A percentile compares a stretch with the other conserved stretches of the same genome.
Conservation (phyloP, 441 rosid species). For the Aleurites moluccanus region DNA sequence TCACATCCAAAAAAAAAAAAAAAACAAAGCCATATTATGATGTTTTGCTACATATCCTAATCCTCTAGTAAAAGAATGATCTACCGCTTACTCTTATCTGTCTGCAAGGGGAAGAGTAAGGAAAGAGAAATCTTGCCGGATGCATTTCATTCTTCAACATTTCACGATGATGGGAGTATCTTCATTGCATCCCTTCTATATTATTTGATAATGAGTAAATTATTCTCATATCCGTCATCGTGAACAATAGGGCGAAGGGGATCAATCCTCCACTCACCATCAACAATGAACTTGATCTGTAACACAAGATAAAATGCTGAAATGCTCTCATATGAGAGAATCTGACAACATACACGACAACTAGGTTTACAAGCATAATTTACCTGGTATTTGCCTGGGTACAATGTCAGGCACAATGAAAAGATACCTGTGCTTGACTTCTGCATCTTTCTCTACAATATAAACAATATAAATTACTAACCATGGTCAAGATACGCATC, state of each 20-base stretch:
- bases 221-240: constrained; percentile 63
- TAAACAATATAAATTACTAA: constrained; percentile 5
- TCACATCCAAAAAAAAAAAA: neutral
- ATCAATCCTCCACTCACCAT: constrained; percentile 86
- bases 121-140: constrained; percentile 19
- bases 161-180: neutral
- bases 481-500: neutral
- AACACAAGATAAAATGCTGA: constrained; percentile 12
- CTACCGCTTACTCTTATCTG: constrained; percentile 24
- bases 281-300: constrained; percentile 89
- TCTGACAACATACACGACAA: neutral
- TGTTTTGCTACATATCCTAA: neutral
- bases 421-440: constrained; percentile 62
- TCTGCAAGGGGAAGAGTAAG: constrained; percentile 19
- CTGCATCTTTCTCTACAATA: constrained; percentile 79
- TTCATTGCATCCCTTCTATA: neutral
- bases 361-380: constrained; percentile 1
- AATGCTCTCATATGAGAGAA: neutral
- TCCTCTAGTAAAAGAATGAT: constrained; percentile 24
- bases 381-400: constrained; percentile 91
- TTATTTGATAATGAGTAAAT: constrained; percentile 59
- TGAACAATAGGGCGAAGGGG: constrained; percentile 74
- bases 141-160: constrained; percentile 17
- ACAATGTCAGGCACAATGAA: constrained; percentile 60
- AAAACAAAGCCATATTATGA: neutral